Evolutionary conservation across 306 rosid species (phyloP).

Genomic region (Dryas octopetala): DNA sequence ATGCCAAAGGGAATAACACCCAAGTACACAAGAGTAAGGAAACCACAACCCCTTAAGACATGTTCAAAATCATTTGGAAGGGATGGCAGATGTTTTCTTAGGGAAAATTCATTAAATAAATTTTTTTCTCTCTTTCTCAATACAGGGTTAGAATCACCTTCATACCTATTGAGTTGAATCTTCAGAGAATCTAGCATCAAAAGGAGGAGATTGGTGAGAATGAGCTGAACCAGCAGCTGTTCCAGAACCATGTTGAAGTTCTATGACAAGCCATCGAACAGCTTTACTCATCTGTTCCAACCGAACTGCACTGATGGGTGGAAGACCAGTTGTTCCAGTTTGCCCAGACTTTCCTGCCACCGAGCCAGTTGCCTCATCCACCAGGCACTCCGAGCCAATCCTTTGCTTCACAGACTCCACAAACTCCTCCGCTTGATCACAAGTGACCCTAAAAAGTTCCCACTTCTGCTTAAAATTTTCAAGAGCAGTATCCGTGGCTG

Average conservation of each 20-base stretch:
- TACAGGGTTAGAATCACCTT: not conserved
- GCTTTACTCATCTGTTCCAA: conserved; percentile 87
- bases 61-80: not conserved
- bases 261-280: conserved; percentile 74
- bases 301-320: conserved; percentile 70
- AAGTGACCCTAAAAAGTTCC: conserved; percentile 74
- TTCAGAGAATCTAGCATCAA: conserved; percentile 70
- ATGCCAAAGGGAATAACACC: not conserved
- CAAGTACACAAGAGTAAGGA: not conserved
- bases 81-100: not conserved
- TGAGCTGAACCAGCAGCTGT: conserved; percentile 46
- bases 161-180: conserved; percentile 68
- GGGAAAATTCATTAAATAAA: not conserved
- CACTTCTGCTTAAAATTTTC: conserved; percentile 76
- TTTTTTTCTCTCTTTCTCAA: not conserved
- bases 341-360: conserved; percentile 54
- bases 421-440: conserved; percentile 84
- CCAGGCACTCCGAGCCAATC: conserved; percentile 77
- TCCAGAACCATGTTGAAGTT: conserved; percentile 74
- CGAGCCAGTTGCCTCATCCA: conserved; percentile 81
- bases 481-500: conserved; percentile 59
- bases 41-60: not conserved
- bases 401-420: conserved; percentile 83
- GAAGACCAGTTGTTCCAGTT: conserved; percentile 46
- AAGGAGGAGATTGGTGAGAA: conserved; percentile 63